Conservation (phyloP, 257 asterid species). For the Lithospermum erythrorhizon region DNA sequence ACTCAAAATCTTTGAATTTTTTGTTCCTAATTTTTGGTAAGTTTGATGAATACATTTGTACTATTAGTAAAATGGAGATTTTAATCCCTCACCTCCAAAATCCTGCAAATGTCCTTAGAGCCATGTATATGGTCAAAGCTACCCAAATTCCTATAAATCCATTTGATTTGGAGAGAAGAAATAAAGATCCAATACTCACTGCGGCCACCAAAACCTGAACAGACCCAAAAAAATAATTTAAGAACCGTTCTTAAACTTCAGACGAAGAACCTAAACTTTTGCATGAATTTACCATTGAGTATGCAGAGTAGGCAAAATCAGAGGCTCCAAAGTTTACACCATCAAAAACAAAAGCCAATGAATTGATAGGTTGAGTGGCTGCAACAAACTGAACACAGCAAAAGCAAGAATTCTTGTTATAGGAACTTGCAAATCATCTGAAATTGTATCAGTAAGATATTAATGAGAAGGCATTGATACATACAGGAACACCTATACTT, state of each 20-base stretch:
- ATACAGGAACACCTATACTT: conserved; percentile 75
- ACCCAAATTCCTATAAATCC: conserved; percentile 89
- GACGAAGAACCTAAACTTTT: too few species aligned
- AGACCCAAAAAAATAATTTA: background rate
- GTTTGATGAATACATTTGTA: background rate
- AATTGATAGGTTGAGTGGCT: conserved; percentile 38
- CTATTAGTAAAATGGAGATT: background rate
- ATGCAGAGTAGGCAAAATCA: conserved; percentile 38
- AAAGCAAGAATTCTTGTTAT: background rate
- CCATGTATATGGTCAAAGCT: conserved; percentile 79
- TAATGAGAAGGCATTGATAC: background rate
- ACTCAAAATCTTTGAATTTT: background rate
- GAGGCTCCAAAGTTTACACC: conserved; percentile 51
- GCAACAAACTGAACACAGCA: conserved; percentile 30
- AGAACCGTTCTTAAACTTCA: too few species aligned
- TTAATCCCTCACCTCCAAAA: conserved; percentile 52
- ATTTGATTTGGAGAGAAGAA: conserved; percentile 39
- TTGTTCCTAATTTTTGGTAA: background rate
- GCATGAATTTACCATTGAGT: conserved; percentile 38
- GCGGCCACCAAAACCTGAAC: conserved; percentile 56
- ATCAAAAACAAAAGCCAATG: conserved; percentile 45
- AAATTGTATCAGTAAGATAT: background rate
- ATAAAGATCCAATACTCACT: conserved; percentile 59
- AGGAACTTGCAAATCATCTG: background rate
- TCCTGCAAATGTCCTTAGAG: conserved; percentile 68